Percentiles rank a stretch among this genome's conserved stretches.
Evolutionary conservation across 768 basidiomycete genomes (phyloP).

Genomic region (Lactarius hatsudake): DNA sequence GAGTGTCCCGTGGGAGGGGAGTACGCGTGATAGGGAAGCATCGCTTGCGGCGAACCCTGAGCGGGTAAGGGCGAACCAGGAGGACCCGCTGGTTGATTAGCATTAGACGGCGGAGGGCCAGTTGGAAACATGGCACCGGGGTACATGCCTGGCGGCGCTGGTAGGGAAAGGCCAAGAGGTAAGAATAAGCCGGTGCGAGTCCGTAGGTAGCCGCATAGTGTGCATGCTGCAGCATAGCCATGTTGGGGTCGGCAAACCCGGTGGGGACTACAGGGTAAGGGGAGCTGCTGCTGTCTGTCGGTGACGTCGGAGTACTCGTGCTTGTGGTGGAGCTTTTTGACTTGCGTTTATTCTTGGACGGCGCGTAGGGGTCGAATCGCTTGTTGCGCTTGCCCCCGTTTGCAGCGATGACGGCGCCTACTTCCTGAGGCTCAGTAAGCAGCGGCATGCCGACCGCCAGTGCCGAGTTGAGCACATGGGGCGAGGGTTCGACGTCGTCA

Average conservation of each 20-base stretch:
- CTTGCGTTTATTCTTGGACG: constrained; percentile 24
- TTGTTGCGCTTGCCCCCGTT: constrained; percentile 33
- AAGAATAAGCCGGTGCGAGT: constrained; percentile 22
- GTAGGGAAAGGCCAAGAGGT: constrained; percentile 23
- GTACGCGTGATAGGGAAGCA: constrained; percentile 17
- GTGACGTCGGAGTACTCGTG: constrained; percentile 21
- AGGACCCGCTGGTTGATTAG: not conserved
- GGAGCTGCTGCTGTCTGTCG: constrained; percentile 14
- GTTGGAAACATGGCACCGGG: constrained; percentile 16
- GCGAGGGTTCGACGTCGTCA: constrained; percentile 51
- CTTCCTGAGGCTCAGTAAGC: constrained; percentile 25
- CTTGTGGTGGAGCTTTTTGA: constrained; percentile 14
- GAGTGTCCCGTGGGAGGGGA: constrained; percentile 2
- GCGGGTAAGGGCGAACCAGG: constrained; percentile 17
- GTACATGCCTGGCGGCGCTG: constrained; percentile 9
- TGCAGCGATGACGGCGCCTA: constrained; percentile 8
- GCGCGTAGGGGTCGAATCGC: constrained; percentile 36
- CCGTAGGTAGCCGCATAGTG: constrained; percentile 25
- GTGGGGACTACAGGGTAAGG: constrained; percentile 17
- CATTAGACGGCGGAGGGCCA: constrained; percentile 14
- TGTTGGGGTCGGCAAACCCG: constrained; percentile 21
- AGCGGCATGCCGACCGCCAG: constrained; percentile 26
- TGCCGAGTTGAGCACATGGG: constrained; percentile 32
- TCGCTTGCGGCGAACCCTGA: constrained; percentile 12
- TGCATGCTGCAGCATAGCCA: constrained; percentile 28